Base-by-base conservation (phyloP, 2,329 filamentous ascomycete species). In the Pseudogymnoascus sp. region DNA sequence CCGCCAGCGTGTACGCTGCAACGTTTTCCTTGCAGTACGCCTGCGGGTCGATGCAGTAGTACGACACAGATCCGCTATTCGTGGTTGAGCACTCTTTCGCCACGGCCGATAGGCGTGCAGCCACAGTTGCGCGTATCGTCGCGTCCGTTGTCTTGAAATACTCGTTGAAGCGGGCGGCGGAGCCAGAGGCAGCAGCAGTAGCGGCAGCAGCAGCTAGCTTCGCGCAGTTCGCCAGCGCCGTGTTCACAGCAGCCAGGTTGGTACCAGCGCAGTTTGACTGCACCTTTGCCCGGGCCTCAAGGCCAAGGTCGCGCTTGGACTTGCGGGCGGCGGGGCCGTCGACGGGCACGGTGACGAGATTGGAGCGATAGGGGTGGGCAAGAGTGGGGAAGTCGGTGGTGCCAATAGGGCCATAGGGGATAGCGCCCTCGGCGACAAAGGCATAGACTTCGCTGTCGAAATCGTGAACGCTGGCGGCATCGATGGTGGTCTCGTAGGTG, bases 111-210 rank as follows among this genome's bases (percentile, higher is more conserved):
- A 87, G 78, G 26, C 75, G 75, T n/a, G 69, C 71, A 1, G 81
- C 76, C 5, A 87, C 83, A 1, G 74, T 77, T 59, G 70, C 75
- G 40, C 80, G 78, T 8, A 76, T 76, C 2, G 72, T 64, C n/a
- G 71, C 64, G 10, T 74, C 72, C 29, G 79, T 80, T 0, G 79
- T 80, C 74, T 85, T 87, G 79, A 88, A 89, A 77, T 85, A 88
- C 68, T 85, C 82, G 36, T 71, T 72, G 66, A 86, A 73, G 68
- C 79, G 83, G 66, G 74, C 72, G 3, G 77, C 76, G 0, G 75
- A 66, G 29, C 80, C 81, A 0, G 77, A 81, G 1, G 75, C 70
- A 0, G 83, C 81, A 1, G 80, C 81, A 0, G 72, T 69, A 0
- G 81, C 77, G 8, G 85, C 84, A 3, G 74, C 71, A 2, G 73